Evolutionary conservation across 1,284 basidiomycete species (phyloP).

Genomic region (Microbotryum lychnidis-dioicae): DNA sequence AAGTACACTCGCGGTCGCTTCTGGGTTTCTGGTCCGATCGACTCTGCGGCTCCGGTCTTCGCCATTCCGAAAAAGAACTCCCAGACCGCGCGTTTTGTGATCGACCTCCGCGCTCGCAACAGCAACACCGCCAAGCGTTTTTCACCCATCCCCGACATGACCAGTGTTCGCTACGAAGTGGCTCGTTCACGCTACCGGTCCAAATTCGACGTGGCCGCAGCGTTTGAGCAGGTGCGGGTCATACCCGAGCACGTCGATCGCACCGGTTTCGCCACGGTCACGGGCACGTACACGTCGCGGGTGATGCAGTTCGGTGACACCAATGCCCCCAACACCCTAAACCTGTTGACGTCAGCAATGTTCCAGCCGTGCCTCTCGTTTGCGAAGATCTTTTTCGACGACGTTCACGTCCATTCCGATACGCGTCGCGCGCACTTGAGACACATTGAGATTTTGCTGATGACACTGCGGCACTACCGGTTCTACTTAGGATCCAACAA

Average conservation of each 20-base stretch:
- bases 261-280: constrained; percentile 34
- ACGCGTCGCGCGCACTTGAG: constrained; percentile 37
- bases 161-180: constrained; percentile 36
- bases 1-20: constrained; percentile 2
- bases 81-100: constrained; percentile 4
- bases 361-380: constrained; percentile 37
- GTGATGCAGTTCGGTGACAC: constrained; percentile 42
- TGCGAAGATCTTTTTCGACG: constrained; percentile 40
- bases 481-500: constrained; percentile 36
- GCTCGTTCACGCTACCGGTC: constrained; percentile 32
- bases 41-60: constrained; percentile 10
- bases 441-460: constrained; percentile 36
- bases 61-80: constrained; percentile 9
- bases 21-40: constrained; percentile 5
- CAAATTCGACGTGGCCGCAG: constrained; percentile 38
- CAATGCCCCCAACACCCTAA: constrained; percentile 39
- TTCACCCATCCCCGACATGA: constrained; percentile 42
- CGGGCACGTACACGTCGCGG: constrained; percentile 34
- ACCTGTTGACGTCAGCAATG: constrained; percentile 39
- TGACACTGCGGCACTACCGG: constrained; percentile 18
- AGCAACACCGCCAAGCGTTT: constrained; percentile 40
- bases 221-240: constrained; percentile 37
- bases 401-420: constrained; percentile 40
- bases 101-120: constrained; percentile 36
- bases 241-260: constrained; percentile 30